Percentiles rank a stretch among this genome's conserved stretches.
These are phyloP conservation scores for Diplogelasinospora grovesii DNA, from an alignment of 495 filamentous ascomycete genomes.

Conservation along the genomic window DNA sequence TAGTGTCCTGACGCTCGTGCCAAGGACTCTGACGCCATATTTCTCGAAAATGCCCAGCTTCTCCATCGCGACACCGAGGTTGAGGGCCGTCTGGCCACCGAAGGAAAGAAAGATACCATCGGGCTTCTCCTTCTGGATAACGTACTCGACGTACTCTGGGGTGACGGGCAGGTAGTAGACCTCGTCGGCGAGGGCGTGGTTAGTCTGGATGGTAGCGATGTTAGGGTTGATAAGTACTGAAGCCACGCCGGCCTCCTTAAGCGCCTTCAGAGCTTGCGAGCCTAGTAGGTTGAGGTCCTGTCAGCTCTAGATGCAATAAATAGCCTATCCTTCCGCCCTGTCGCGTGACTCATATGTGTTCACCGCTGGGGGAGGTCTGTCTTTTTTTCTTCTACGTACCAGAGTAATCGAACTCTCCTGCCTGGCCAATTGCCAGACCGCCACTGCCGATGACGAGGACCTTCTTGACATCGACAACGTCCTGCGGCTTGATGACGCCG, in stretches of 20 bases:
- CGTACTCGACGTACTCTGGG: slow-evolving; percentile 90
- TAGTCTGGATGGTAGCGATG: slow-evolving; percentile 97
- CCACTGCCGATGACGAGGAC: slow-evolving; percentile 95
- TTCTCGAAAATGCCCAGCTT: slow-evolving; percentile 92
- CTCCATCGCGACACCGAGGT: slow-evolving; percentile 95
- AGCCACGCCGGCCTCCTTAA: slow-evolving; percentile 94
- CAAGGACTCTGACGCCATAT: slow-evolving; percentile 89
- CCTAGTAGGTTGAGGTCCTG: slow-evolving; percentile 44
- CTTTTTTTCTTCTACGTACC: too few species aligned
- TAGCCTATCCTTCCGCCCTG: slow-evolving; percentile 7
- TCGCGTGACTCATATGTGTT: slow-evolving; percentile 26
- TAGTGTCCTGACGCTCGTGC: slow-evolving; percentile 88
- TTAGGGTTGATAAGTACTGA: slow-evolving; percentile 98
- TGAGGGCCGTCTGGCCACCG: slow-evolving; percentile 93
- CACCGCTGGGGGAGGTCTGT: slow-evolving; percentile 17
- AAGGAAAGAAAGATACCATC: slow-evolving; percentile 98
- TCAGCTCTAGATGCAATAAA: slow-evolving; percentile 15
- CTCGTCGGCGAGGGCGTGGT: slow-evolving; percentile 91
- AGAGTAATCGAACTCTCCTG: slow-evolving; percentile 98
- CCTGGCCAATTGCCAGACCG: slow-evolving; percentile 95
- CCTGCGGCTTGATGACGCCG: slow-evolving; percentile 67
- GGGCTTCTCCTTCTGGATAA: slow-evolving; percentile 89
- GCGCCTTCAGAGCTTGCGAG: slow-evolving; percentile 91
- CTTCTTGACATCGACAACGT: slow-evolving; percentile 90
- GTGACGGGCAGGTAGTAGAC: slow-evolving; percentile 98